Evolutionary conservation across 495 filamentous ascomycete genomes (phyloP).

Genomic region (Xylaria grammica): DNA sequence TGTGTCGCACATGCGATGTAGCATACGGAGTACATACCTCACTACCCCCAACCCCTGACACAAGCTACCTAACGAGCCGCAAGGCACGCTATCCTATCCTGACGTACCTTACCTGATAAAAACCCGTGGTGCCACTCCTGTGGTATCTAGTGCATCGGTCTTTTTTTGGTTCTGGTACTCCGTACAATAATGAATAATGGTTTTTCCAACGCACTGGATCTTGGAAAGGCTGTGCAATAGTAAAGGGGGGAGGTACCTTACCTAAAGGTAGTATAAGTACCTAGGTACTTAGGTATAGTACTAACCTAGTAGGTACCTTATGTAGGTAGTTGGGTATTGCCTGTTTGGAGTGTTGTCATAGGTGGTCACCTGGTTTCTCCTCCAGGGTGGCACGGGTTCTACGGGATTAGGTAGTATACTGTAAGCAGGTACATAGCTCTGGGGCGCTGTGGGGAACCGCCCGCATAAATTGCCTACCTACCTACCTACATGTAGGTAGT

Average conservation of each 20-base stretch:
- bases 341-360: slow-evolving; percentile 13
- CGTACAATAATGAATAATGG: not conserved
- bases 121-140: not conserved
- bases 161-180: too few species aligned
- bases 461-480: not conserved
- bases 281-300: slow-evolving; percentile 16
- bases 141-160: not conserved
- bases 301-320: slow-evolving; percentile 21
- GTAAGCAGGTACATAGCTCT: not conserved
- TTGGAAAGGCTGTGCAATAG: not conserved
- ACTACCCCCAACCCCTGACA: slow-evolving; percentile 20
- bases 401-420: too few species aligned
- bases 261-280: not conserved
- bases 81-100: too few species aligned
- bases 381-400: slow-evolving; percentile 15
- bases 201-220: not conserved
- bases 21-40: not conserved
- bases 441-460: slow-evolving; percentile 6
- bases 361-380: slow-evolving; percentile 15
- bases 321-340: not conserved
- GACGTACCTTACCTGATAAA: not conserved
- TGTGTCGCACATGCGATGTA: slow-evolving; percentile 9
- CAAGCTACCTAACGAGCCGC: not conserved
- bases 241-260: too few species aligned
- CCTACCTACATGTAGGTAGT: too few species aligned